Evolutionary conservation across 108 stramenopile genomes (phyloP), one percentile per base, ranked within the genome.

Genomic region (Cyclotella baltica): DNA sequence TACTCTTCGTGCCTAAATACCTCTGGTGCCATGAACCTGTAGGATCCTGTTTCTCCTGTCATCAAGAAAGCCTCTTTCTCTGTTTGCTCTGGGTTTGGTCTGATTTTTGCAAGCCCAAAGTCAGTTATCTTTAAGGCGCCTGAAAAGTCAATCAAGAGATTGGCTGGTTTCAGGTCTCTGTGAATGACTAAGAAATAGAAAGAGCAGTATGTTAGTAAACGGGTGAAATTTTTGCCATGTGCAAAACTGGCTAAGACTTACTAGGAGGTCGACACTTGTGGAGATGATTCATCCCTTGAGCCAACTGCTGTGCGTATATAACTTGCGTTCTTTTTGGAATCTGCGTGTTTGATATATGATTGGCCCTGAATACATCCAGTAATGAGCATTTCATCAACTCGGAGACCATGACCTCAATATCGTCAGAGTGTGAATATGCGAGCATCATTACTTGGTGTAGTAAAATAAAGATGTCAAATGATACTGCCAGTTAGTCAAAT

Each of bases 51-150:
- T 76, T 93, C 92, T 11, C 95, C 95, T 10, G 95, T 96, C 91
- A 96, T 93, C 72, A 75, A 64, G 53, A 86, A 93, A n/a, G 75
- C 72, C 23, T 92, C 89, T 20, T 71, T 70, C 77, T 92, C 90
- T 28, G 36, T 72, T 28, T 82, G 66, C 55, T 80, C 82, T 27
- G 90, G 90, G 52, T 93, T 90, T 0, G 93, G 90, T 53, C 93
- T 87, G 30, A 93, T 83, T 71, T 94, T 97, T 19, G 94, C 89
- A 9, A 99, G 93, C 19, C 97, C 98, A 87, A 99, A 98, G 83
- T 99, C 98, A 3, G 94, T 81, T 63, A 99, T 97, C 76, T 98
- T 98, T 36, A 98, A 73, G 20, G 93, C 86, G 20, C 96, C 97
- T 23, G 81, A 82, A 50, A 86, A 88, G 72, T 98, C 97, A 56